Conservation (phyloP, 257 asterid species). For the Scutellaria baicalensis region DNA sequence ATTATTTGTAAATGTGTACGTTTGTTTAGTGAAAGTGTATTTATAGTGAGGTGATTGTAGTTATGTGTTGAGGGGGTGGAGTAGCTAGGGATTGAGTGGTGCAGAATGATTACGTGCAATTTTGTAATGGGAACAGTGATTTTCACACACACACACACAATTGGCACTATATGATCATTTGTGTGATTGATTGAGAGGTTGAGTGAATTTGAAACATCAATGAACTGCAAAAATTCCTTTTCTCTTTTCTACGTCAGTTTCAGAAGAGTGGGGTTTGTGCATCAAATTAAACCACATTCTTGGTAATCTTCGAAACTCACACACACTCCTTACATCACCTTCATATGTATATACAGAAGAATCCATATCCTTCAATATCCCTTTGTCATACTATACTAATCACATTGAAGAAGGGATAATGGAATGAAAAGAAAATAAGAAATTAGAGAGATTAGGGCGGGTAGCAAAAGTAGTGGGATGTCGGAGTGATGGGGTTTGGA, state of each 20-base stretch:
- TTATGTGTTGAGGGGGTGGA: constrained; percentile 10
- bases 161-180: neutral
- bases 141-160: neutral
- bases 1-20: no score
- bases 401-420: neutral
- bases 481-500: neutral
- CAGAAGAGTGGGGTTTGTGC: constrained; percentile 2
- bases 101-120: constrained; percentile 40
- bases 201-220: constrained; percentile 35
- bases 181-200: constrained; percentile 29
- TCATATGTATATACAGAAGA: neutral
- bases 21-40: no score
- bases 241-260: neutral
- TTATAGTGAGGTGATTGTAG: no score
- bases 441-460: neutral
- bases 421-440: no score
- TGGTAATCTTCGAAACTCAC: neutral
- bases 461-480: neutral
- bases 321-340: neutral
- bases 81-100: constrained; percentile 23
- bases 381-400: neutral
- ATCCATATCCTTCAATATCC: no score
- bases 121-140: constrained; percentile 18
- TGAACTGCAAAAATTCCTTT: constrained; percentile 25
- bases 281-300: neutral